A percentile compares a stretch with the other conserved stretches of the same genome.
Conservation (phyloP, 2,329 filamentous ascomycete genomes). For the Claviceps sp. region DNA sequence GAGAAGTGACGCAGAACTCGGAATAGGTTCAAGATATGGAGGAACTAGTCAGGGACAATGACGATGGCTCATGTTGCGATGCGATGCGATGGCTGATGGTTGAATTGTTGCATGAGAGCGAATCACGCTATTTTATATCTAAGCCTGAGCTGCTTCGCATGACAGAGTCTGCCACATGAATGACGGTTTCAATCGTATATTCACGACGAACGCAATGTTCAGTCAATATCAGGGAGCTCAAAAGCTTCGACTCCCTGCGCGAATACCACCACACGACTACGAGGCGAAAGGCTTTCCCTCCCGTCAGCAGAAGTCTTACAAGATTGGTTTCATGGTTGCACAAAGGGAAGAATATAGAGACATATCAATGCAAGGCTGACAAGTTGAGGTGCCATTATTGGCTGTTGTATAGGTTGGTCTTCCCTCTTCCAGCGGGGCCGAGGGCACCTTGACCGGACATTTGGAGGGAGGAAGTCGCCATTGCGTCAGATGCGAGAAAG, state of each 20-base stretch:
- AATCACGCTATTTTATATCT: slow-evolving; percentile 3
- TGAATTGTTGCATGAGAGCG: not conserved
- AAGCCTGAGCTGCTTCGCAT: not conserved
- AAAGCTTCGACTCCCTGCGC: not conserved
- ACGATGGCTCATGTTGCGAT: slow-evolving; percentile 5
- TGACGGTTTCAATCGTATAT: not conserved
- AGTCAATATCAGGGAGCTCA: slow-evolving; percentile 6
- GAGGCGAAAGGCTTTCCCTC: not conserved
- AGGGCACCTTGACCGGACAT: not conserved
- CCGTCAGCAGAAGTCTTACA: not conserved
- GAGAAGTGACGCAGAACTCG: not conserved
- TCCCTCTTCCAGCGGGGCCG: slow-evolving; percentile 1
- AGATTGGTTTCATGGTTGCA: not conserved
- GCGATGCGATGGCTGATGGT: not conserved
- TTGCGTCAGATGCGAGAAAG: not conserved
- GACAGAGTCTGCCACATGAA: not conserved
- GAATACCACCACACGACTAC: not conserved
- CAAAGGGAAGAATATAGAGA: not conserved
- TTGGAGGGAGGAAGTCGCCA: not conserved
- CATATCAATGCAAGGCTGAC: not conserved
- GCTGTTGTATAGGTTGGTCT: not conserved
- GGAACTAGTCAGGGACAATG: not conserved
- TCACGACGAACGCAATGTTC: too few species aligned
- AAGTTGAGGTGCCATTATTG: not conserved
- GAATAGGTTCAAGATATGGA: not conserved